Conservation (phyloP, 352 stramenopile species). For the Phytopythium boreale region DNA sequence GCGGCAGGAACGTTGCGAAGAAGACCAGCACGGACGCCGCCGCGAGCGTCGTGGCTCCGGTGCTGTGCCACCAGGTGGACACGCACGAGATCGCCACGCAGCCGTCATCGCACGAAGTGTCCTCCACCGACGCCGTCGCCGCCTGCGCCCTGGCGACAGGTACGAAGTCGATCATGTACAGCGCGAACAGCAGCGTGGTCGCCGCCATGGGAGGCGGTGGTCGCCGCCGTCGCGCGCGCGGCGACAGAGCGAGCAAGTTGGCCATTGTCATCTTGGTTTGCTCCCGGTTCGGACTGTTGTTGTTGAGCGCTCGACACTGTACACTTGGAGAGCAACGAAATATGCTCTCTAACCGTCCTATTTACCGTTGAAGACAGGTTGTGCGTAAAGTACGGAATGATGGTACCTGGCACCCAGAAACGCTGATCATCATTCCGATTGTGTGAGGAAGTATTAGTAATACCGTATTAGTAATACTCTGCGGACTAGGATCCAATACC, state of each 20-base stretch:
- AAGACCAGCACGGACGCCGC: constrained; percentile 77
- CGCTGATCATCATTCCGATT: not conserved
- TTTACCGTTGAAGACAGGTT: too few species aligned
- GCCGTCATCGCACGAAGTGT: constrained; percentile 21
- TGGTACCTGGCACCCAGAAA: too few species aligned
- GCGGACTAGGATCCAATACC: too few species aligned
- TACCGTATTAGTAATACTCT: too few species aligned
- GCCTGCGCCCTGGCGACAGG: not conserved
- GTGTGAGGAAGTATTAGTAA: too few species aligned
- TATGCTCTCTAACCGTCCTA: not conserved
- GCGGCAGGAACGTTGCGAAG: constrained; percentile 84
- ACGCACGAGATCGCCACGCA: constrained; percentile 51
- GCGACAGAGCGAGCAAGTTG: too few species aligned
- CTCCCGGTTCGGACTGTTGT: too few species aligned
- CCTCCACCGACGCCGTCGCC: not conserved
- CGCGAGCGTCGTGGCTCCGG: constrained; percentile 38
- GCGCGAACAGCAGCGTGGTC: not conserved
- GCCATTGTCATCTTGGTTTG: too few species aligned
- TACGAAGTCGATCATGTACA: not conserved
- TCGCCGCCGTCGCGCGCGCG: too few species aligned
- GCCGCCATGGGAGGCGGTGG: too few species aligned
- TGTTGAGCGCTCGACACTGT: not conserved
- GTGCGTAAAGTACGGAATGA: too few species aligned
- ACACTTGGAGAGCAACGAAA: not conserved
- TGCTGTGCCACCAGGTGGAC: constrained; percentile 51